These are phyloP conservation scores for Crithidia fasciculata DNA, from an alignment of 208 protist genomes.

Conservation along the genomic window DNA sequence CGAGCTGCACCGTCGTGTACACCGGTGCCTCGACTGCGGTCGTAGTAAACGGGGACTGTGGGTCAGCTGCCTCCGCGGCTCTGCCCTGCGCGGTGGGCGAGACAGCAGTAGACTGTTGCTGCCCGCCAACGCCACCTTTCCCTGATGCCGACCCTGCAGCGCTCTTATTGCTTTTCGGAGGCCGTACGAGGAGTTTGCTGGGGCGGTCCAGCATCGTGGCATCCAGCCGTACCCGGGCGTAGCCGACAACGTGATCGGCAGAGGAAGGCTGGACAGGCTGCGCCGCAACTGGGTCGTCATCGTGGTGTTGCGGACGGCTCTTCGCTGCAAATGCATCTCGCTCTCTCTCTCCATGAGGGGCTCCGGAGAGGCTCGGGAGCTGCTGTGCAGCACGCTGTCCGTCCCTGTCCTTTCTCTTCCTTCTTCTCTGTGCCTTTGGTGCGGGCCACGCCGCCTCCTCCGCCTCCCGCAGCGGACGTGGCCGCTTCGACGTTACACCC, in stretches of 20 bases:
- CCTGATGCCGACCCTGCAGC: not conserved
- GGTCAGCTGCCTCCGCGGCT: not conserved
- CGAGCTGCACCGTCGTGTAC: slow-evolving; percentile 16
- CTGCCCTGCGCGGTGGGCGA: not conserved
- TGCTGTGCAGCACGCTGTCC: not conserved
- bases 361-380: not conserved
- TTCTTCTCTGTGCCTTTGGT: not conserved
- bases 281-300: not conserved
- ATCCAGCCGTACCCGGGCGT: slow-evolving; percentile 19
- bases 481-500: not conserved
- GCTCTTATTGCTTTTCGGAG: not conserved
- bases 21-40: not conserved
- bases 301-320: not conserved
- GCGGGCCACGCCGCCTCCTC: slow-evolving; percentile 6
- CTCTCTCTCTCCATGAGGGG: not conserved
- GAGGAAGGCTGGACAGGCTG: not conserved
- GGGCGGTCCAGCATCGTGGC: slow-evolving; percentile 11
- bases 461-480: not conserved
- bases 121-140: not conserved
- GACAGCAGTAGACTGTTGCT: too few relatives aligned
- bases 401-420: not conserved
- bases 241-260: slow-evolving; percentile 5
- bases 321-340: not conserved
- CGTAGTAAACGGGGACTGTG: not conserved
- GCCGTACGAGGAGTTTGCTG: slow-evolving; percentile 6